Percentiles rank a stretch among this genome's conserved stretches.
Conservation (phyloP, 179 eudicot species). For the Beta corolliflora region DNA sequence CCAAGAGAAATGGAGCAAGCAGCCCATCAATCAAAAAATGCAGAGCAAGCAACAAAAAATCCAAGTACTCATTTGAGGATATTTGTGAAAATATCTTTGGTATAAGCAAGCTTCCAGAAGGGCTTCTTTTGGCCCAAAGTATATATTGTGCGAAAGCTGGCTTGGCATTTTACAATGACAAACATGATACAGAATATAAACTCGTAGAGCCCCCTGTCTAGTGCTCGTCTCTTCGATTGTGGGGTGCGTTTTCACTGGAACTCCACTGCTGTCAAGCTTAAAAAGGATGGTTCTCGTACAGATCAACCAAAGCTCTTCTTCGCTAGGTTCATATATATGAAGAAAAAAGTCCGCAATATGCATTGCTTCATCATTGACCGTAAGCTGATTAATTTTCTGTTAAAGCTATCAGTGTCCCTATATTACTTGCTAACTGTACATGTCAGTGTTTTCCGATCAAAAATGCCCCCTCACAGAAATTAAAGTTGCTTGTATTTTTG, state of each 20-base stretch:
- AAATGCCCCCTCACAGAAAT: too few relatives aligned
- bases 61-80: neutral
- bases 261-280: conserved; percentile 16
- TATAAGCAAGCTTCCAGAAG: conserved; percentile 1
- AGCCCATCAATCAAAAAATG: too few relatives aligned
- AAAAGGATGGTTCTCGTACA: neutral
- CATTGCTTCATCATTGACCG: too few relatives aligned
- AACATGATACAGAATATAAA: conserved; percentile 7
- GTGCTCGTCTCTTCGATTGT: neutral
- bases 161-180: neutral
- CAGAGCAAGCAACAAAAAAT: neutral
- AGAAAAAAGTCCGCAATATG: too few relatives aligned
- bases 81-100: neutral
- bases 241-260: neutral
- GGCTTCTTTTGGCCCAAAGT: conserved; percentile 6
- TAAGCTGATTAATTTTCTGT: too few relatives aligned
- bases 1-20: too few relatives aligned
- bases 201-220: conserved; percentile 6
- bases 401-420: too few relatives aligned
- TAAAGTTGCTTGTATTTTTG: too few relatives aligned
- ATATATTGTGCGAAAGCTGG: conserved; percentile 9
- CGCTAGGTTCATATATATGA: neutral
- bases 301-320: conserved; percentile 1
- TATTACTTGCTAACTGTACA: too few relatives aligned
- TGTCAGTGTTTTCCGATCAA: too few relatives aligned